phyloP scores from a whole-genome alignment of 2,329 filamentous ascomycete genomes.

The Cercospora sojina region DNA sequence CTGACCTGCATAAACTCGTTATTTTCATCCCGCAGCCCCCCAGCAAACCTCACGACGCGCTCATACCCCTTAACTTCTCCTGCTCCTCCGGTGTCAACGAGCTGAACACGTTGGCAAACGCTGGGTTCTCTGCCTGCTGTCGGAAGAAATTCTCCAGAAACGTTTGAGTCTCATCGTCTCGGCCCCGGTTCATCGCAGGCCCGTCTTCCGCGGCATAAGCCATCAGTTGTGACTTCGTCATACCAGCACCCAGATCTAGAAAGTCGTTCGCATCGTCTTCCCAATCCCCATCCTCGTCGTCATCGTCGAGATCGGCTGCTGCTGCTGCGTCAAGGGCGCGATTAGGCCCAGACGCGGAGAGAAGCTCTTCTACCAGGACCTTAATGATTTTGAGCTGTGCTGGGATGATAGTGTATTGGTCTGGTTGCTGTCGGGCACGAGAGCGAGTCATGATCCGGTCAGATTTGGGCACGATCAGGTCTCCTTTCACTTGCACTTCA shows the following conservation, averaged over 20 bases:
- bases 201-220: constrained; percentile 61
- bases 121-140: constrained; percentile 52
- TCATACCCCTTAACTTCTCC: constrained; percentile 48
- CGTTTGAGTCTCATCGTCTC: constrained; percentile 86
- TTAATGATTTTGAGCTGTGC: constrained; percentile 95
- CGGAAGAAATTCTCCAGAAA: constrained; percentile 82
- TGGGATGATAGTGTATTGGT: constrained; percentile 82
- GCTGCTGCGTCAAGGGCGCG: constrained; percentile 53
- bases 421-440: constrained; percentile 82
- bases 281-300: constrained; percentile 72
- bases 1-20: neutral
- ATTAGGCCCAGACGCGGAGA: constrained; percentile 67
- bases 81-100: constrained; percentile 56
- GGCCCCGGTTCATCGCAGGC: constrained; percentile 56
- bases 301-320: constrained; percentile 62
- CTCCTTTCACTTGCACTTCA: constrained; percentile 83
- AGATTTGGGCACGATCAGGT: constrained; percentile 76
- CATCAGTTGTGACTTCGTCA: constrained; percentile 71
- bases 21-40: neutral
- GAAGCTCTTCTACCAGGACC: constrained; percentile 87
- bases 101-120: constrained; percentile 56
- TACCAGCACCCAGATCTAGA: constrained; percentile 66
- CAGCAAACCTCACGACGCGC: constrained; percentile 12
- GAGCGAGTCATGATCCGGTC: constrained; percentile 92
- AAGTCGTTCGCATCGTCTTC: constrained; percentile 75